Conservation (phyloP, 768 basidiomycete genomes). For the Hydnomerulius pinastri region DNA sequence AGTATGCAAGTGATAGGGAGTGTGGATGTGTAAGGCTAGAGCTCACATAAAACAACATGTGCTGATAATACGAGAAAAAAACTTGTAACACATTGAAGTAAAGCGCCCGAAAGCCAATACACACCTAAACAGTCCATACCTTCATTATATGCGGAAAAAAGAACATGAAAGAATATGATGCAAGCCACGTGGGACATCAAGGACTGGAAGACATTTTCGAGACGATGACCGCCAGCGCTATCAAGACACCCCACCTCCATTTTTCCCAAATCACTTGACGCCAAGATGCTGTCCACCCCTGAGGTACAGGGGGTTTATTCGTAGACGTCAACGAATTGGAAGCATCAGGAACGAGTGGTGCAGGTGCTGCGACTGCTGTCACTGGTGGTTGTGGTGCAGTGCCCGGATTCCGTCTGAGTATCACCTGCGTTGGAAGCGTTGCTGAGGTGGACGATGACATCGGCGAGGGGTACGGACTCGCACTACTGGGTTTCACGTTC, state of each 20-base stretch:
- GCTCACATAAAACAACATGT: slow-evolving; percentile 12
- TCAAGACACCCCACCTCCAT: slow-evolving; percentile 81
- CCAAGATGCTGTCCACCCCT: slow-evolving; percentile 63
- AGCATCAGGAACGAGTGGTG: slow-evolving; percentile 15
- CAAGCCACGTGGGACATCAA: slow-evolving; percentile 15
- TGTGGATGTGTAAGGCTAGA: slow-evolving; percentile 8
- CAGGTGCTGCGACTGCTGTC: background rate
- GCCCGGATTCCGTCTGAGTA: slow-evolving; percentile 19
- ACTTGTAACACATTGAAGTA: slow-evolving; percentile 11
- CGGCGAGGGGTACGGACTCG: slow-evolving; percentile 17
- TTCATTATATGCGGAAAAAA: slow-evolving; percentile 16
- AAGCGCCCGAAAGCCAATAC: slow-evolving; percentile 17
- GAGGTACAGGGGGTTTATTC: slow-evolving; percentile 34
- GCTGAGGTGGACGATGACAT: slow-evolving; percentile 21
- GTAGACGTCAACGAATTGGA: slow-evolving; percentile 22
- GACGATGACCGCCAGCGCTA: slow-evolving; percentile 75
- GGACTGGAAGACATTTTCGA: slow-evolving; percentile 67
- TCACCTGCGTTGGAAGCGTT: slow-evolving; percentile 21
- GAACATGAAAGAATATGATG: slow-evolving; percentile 8
- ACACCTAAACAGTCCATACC: slow-evolving; percentile 20
- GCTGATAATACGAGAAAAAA: slow-evolving; percentile 12
- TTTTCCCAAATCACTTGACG: slow-evolving; percentile 76
- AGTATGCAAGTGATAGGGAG: slow-evolving; percentile 11
- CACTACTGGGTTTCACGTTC: slow-evolving; percentile 19
- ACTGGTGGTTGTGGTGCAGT: slow-evolving; percentile 22